These are phyloP conservation scores for Isatis tinctoria DNA, from an alignment of 345 rosid genomes.

Conservation along the genomic window DNA sequence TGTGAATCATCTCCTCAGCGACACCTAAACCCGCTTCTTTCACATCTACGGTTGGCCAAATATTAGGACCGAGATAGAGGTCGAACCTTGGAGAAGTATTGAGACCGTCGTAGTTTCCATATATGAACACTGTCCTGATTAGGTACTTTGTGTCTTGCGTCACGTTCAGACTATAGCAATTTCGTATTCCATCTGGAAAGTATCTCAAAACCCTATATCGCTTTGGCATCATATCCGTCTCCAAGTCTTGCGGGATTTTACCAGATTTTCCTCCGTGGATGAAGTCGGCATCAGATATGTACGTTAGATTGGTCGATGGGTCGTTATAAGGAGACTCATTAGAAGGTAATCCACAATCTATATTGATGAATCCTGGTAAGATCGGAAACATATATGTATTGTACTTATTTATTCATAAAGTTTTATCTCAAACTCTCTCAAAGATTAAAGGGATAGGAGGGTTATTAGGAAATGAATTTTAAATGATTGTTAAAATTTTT, in stretches of 20 bases:
- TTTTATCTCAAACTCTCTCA: too few relatives aligned
- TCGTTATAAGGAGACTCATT: slow-evolving; percentile 25
- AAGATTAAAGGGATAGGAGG: too few relatives aligned
- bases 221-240: too few relatives aligned
- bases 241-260: neutral
- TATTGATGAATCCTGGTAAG: slow-evolving; percentile 39
- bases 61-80: slow-evolving; percentile 40
- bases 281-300: slow-evolving; percentile 32
- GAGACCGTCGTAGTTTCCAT: slow-evolving; percentile 42
- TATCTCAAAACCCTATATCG: slow-evolving; percentile 16
- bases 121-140: slow-evolving; percentile 32
- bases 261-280: slow-evolving; percentile 25
- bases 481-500: too few relatives aligned
- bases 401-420: too few relatives aligned
- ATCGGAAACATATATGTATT: too few relatives aligned
- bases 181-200: slow-evolving; percentile 35
- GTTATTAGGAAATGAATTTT: too few relatives aligned
- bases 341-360: slow-evolving; percentile 41
- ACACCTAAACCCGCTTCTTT: neutral
- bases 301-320: slow-evolving; percentile 13
- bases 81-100: slow-evolving; percentile 31
- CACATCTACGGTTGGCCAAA: slow-evolving; percentile 28
- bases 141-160: too few relatives aligned
- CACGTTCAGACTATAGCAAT: too few relatives aligned
- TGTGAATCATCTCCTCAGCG: slow-evolving; percentile 34